Evolutionary conservation across 352 stramenopile species (phyloP), one percentile per base, ranked within the genome.

Genomic region (Globisporangium lucens): DNA sequence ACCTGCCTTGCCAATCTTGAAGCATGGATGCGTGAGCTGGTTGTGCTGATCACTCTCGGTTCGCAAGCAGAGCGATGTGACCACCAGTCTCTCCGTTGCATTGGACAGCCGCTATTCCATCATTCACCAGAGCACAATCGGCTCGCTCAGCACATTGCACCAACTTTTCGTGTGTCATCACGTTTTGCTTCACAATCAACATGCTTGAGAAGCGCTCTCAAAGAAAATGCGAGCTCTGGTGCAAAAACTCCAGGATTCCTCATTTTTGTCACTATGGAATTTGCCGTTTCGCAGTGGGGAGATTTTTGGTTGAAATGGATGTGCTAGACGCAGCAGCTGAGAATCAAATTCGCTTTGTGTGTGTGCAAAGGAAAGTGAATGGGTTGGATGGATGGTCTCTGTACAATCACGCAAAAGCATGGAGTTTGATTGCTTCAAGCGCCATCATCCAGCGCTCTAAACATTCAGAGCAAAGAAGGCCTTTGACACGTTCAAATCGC

Each of bases 401-500:
- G 41, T 49, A 49, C 41, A 49, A 49, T 22, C 41, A 9, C 2
- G 41, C 41, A n/a, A 49, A 49, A 49, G 17, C 41, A 22, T 15
- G 41, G 41, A 49, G 41, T 20, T n/a, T 49, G 52, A 57, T 57
- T 57, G 52, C 52, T 29, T 13, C 52, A 20, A n/a, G 15, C 24
- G 13, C 22, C 47, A 55, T 20, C 52, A 30, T 57, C 22, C 10
- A 22, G 52, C 24, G 17, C 30, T 29, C 52, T 57, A 29, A 57
- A 36, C 24, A 57, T 57, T 13, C 52, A 57, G 52, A 9, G 8
- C 47, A 29, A 55, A 5, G 22, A 55, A 17, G 4, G 0, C 47
- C 47, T 17, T 57, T 35, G 52, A 36, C 52, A 57, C 12, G 49
- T 33, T 36, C 52, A 57, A 57, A 57, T 57, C 52, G 17, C 52